Conservation (phyloP, 345 rosid species). For the Eucalyptus microcorys region DNA sequence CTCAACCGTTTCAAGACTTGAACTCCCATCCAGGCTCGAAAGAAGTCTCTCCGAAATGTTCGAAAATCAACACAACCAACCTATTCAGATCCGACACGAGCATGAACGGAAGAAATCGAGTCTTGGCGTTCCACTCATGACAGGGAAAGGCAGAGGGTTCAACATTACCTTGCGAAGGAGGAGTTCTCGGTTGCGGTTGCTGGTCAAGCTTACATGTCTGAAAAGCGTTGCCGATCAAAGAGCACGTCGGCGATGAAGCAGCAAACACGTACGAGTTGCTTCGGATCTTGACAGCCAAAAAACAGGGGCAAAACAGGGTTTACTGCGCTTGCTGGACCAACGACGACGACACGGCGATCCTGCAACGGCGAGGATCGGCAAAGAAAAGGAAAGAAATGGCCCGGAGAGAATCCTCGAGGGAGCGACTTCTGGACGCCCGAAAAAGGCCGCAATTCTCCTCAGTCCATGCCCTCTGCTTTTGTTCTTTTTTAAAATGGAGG, state of each 20-base stretch:
- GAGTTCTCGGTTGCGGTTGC: neutral
- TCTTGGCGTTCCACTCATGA: neutral
- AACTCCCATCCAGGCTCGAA: neutral
- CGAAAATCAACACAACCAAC: neutral
- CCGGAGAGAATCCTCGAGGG: neutral
- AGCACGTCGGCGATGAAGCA: too few species aligned
- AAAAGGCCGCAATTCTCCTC: neutral
- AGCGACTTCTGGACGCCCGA: neutral
- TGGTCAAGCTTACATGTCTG: neutral
- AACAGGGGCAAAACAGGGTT: too few species aligned
- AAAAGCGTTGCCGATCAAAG: neutral
- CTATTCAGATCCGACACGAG: neutral
- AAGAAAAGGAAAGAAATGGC: neutral
- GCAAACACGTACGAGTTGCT: too few species aligned
- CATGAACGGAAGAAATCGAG: neutral
- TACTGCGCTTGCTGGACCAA: too few species aligned
- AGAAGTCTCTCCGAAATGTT: neutral
- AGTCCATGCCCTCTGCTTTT: neutral
- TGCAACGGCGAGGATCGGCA: neutral
- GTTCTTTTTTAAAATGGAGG: neutral
- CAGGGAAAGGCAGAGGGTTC: neutral
- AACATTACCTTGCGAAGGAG: neutral
- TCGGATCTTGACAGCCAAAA: too few species aligned
- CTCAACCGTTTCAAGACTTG: neutral
- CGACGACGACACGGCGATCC: too few species aligned